Base-by-base conservation (phyloP, 176 grass and related monocot genomes). In the Alopecurus myosuroides region DNA sequence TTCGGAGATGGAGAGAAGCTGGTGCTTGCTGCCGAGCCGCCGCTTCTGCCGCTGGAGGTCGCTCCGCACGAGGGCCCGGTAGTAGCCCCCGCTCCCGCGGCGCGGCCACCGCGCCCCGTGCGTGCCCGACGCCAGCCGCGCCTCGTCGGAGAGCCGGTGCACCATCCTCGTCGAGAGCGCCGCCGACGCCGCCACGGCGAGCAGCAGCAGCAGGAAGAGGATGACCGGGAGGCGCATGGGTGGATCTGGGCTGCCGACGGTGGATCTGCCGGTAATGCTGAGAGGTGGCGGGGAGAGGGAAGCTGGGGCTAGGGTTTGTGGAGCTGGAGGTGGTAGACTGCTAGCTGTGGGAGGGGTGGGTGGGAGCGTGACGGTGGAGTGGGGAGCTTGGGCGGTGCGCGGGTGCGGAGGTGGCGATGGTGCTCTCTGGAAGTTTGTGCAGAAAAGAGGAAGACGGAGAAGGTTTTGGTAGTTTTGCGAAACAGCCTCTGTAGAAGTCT, bases 81-180 rank as follows among this genome's bases (percentile, higher is more conserved):
- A 99, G 84, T 96, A 99, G 5, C 89, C 94, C 77, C 77, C 89
- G 44, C 91, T 96, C 78, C 97, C 87, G 45, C 85, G 84, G 22
- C 45, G 82, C 35, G 97, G 93, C 93, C 89, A 98, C 77, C 75
- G 20, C 20, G 26, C 79, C 7, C n/a, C 71, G n/a, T 63, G 70
- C 56, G 77, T 5, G 30, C 86, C 74, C 62, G 81, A 55, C 80
- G 77, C 78, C n/a, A 26, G 35, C 23, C 90, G 84, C 41, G 93
- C 93, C 81, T 99, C 90, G 70, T 96, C 88, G 9, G 97, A 99
- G 77, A 99, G 91, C 46, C 91, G 89, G 88, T 99, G 91, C 34
- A 99, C 91, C 83, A 99, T 89, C 84, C 83, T 87, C 28, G 88
- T 65, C 1, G 97, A 94, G 4, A 99, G 79, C 37, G 42, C 78